Base-by-base conservation (phyloP, 768 basidiomycete species). In the Boletus speciosus region DNA sequence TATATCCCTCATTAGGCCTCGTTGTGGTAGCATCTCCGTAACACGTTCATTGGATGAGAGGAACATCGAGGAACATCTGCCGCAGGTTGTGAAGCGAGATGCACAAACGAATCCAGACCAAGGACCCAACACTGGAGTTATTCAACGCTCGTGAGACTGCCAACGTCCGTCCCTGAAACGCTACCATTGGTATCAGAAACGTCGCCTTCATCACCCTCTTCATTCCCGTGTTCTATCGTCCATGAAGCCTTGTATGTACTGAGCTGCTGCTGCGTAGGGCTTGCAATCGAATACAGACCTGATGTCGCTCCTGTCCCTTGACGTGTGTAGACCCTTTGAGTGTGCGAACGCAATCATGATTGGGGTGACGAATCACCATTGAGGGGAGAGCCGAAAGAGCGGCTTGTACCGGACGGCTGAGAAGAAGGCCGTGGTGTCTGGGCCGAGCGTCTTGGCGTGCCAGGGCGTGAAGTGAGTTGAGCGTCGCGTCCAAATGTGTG, bases 61-160 rank as follows among this genome's bases (percentile, higher is more conserved):
- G 38, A 15, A 32, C 35, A 42, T 47, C 25, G 40, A 58, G 44
- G 29, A 45, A 29, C 27, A 51, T 40, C 27, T 48, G 31, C 11
- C 15, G 32, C 48, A 52, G 25, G 27, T 8, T 41, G 34, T 27
- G 32, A 51, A 45, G 47, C 16, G 49, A 51, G 23, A 45, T 46
- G 50, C 44, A 44, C 29, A 31, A 45, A 51, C 15, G 49, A 16
- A 54, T 57, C 27, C 23, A 39, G 43, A 38, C 39, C 47, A 49
- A 40, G 21, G 52, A 25, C 21, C 19, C 27, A 10, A 55, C 38
- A 49, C 48, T 35, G 19, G 39, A 54, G 41, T 67, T 66, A 77
- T 57, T 80, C 76, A 40, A 82, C 76, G 59, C 80, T 81, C 14
- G 80, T 81, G 52, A 81, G 71, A 66, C 80, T 81, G 46, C 74